Conservation (phyloP, 495 filamentous ascomycete species). For the Xylaria palmicola region DNA sequence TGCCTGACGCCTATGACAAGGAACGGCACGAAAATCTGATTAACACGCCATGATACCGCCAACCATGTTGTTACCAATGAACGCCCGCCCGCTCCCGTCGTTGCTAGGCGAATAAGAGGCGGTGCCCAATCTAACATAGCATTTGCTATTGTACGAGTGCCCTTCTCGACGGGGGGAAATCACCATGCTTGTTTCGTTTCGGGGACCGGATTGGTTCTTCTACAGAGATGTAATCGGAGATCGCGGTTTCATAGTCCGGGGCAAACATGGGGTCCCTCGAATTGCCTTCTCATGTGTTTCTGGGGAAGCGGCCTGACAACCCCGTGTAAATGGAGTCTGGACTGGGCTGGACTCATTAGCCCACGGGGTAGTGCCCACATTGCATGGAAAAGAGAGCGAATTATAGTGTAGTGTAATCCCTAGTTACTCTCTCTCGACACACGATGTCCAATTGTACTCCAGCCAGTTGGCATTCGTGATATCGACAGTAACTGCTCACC, state of each 20-base stretch:
- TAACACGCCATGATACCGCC: background rate
- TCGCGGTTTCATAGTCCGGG: constrained; percentile 4
- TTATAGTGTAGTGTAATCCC: background rate
- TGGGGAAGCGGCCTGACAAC: background rate
- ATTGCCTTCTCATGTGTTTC: background rate
- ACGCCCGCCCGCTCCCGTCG: background rate
- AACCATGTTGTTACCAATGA: constrained; percentile 8
- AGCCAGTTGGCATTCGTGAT: background rate
- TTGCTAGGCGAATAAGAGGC: background rate
- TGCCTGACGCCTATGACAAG: background rate
- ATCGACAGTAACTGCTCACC: background rate
- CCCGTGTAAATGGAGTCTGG: constrained; percentile 2
- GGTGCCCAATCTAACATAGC: background rate
- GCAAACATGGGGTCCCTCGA: background rate
- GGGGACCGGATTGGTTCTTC: background rate
- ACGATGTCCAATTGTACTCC: background rate
- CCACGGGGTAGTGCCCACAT: background rate
- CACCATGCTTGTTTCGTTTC: background rate
- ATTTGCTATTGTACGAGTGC: constrained; percentile 7
- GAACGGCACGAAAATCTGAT: constrained; percentile 4
- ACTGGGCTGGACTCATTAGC: background rate
- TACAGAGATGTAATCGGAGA: background rate
- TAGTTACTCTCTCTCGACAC: background rate
- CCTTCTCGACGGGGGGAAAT: background rate
- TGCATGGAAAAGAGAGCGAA: background rate